A percentile compares a stretch with the other conserved stretches of the same genome.
Conservation (phyloP, 140 eudicot genomes). For the Bidens hawaiensis region DNA sequence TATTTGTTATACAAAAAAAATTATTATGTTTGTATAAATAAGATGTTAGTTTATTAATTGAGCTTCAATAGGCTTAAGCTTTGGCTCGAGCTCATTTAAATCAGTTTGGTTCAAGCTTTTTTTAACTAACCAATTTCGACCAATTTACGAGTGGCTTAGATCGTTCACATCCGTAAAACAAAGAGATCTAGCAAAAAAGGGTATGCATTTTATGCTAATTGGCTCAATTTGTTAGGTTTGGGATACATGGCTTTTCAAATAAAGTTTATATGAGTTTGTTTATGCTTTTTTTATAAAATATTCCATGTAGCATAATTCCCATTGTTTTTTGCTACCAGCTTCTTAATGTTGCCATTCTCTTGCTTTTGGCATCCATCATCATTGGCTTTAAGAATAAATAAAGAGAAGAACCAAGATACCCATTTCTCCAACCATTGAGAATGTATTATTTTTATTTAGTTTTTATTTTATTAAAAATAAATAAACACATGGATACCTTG, state of each 20-base stretch:
- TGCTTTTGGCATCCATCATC: conserved; percentile 30
- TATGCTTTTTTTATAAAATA: background rate
- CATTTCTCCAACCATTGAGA: conserved; percentile 26
- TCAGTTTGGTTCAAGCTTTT: too few species aligned
- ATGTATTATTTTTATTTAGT: background rate
- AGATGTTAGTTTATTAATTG: too few species aligned
- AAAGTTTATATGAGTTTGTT: conserved; percentile 12
- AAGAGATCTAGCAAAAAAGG: background rate
- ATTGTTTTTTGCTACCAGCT: conserved; percentile 23
- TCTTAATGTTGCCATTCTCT: conserved; percentile 24
- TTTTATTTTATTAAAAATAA: background rate
- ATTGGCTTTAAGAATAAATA: conserved; percentile 19
- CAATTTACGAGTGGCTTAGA: too few species aligned
- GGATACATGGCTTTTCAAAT: conserved; percentile 12
- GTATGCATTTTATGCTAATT: conserved; percentile 5
- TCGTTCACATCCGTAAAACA: too few species aligned
- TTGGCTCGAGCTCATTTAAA: too few species aligned
- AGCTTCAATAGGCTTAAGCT: too few species aligned
- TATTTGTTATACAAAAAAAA: too few species aligned
- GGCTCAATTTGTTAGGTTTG: background rate
- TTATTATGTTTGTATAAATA: too few species aligned
- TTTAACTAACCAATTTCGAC: too few species aligned
- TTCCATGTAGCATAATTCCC: conserved; percentile 1
- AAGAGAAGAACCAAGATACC: background rate
- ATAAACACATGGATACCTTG: conserved; percentile 40